A percentile compares a stretch with the other conserved stretches of the same genome.
Evolutionary conservation across 495 filamentous ascomycete genomes (phyloP).

Genomic region (Aspergillus bertholletiae): DNA sequence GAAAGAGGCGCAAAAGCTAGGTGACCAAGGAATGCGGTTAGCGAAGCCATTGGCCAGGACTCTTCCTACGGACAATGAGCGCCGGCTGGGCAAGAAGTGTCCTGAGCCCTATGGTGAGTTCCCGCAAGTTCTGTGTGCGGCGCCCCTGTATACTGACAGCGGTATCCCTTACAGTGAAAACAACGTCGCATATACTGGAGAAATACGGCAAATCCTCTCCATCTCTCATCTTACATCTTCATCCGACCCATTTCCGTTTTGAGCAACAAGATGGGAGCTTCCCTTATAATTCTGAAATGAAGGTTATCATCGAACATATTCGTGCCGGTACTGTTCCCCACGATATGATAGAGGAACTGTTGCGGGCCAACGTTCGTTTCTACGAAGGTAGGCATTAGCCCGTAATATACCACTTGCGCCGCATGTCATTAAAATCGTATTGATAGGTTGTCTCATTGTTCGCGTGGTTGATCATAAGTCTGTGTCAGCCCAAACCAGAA

Average conservation of each 20-base stretch:
- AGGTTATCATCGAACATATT: conserved; percentile 74
- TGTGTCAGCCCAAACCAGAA: conserved; percentile 51
- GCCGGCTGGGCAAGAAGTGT: conserved; percentile 33
- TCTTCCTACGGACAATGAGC: conserved; percentile 28
- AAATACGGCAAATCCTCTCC: conserved; percentile 75
- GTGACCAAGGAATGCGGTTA: conserved; percentile 32
- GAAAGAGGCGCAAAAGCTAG: conserved; percentile 47
- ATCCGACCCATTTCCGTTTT: conserved; percentile 84
- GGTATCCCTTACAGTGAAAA: conserved; percentile 50
- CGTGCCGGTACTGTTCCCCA: conserved; percentile 63
- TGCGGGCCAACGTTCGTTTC: conserved; percentile 66
- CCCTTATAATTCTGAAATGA: conserved; percentile 87
- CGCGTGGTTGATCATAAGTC: conserved; percentile 83
- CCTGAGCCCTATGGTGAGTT: conserved; percentile 50
- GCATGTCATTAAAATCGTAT: conserved; percentile 8
- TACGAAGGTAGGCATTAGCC: conserved; percentile 67
- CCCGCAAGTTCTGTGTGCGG: background rate
- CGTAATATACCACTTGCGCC: background rate
- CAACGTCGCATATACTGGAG: conserved; percentile 70
- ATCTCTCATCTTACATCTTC: conserved; percentile 81
- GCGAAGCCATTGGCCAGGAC: conserved; percentile 33
- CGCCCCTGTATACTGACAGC: conserved; percentile 7
- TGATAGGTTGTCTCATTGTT: conserved; percentile 80
- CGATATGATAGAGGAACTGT: conserved; percentile 68
- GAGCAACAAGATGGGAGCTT: conserved; percentile 93